Evolutionary conservation across 2,329 filamentous ascomycete species (phyloP).

Genomic region (Chaetothyriales sp.): DNA sequence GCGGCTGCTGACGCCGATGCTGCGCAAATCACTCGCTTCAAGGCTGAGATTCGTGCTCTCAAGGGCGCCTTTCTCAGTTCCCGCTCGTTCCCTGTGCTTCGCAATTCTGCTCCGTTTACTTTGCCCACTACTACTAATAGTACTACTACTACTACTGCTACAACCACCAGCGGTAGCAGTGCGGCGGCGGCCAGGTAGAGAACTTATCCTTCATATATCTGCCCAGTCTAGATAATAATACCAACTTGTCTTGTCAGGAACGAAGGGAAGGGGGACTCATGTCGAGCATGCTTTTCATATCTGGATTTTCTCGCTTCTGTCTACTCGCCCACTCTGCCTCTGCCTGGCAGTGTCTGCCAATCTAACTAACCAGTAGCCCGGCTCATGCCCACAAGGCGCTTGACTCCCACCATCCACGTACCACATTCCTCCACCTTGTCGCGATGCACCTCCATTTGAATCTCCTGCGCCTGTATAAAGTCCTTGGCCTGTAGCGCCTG

Average conservation of each 20-base stretch:
- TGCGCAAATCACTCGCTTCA: constrained; percentile 26
- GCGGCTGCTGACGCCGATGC: not conserved
- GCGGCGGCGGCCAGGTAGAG: not conserved
- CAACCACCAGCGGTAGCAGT: not conserved
- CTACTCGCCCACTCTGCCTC: not conserved
- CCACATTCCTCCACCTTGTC: constrained; percentile 68
- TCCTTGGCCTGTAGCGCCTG: constrained; percentile 53
- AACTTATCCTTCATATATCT: not conserved
- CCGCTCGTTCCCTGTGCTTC: constrained; percentile 39
- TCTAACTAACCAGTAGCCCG: constrained; percentile 49
- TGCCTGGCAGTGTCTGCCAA: too few species aligned
- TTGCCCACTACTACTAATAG: constrained; percentile 1
- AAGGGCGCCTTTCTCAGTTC: constrained; percentile 50
- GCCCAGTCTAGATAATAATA: not conserved
- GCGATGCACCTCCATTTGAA: constrained; percentile 61
- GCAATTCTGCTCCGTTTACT: constrained; percentile 9
- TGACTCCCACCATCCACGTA: constrained; percentile 75
- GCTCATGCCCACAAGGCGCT: constrained; percentile 65
- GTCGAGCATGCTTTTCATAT: not conserved
- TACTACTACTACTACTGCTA: too few species aligned
- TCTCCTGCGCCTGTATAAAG: constrained; percentile 49
- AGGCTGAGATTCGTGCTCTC: constrained; percentile 45
- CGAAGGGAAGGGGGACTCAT: not conserved
- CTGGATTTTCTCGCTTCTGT: not conserved
- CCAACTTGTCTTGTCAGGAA: not conserved